Base-by-base conservation (phyloP, 163 green algal genomes). In the Chlorella variabilis region DNA sequence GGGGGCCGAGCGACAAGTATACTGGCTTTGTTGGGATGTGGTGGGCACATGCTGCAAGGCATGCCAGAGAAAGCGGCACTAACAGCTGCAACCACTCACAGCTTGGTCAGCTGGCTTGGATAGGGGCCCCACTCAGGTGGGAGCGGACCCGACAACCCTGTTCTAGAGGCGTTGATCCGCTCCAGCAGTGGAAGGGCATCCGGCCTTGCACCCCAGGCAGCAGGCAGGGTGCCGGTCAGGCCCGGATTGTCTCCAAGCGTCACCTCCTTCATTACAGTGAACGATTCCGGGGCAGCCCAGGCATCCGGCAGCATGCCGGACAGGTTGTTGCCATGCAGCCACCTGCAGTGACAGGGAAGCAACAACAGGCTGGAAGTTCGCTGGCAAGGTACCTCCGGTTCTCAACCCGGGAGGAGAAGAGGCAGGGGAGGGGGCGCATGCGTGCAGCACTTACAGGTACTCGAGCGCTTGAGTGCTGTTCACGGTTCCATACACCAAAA, bases 381-480 rank as follows among this genome's bases (percentile, higher is more conserved):
- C n/a, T n/a, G n/a, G n/a, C n/a, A n/a, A n/a, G n/a, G n/a, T n/a
- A n/a, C n/a, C n/a, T n/a, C n/a, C n/a, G n/a, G n/a, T n/a, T n/a
- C n/a, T n/a, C n/a, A n/a, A n/a, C n/a, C n/a, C n/a, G n/a, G n/a
- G n/a, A 54, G 45, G 45, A 54, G 21, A 3, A 39, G 11, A 23
- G 15, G 66, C 39, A 59, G 66, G 23, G 6, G 31, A n/a, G n/a
- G n/a, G n/a, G n/a, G n/a, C 29, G 5, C n/a, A 31, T 2, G 6
- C n/a, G 15, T n/a, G 4, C 29, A n/a, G 29, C 1, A n/a, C 77
- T 77, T 56, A 83, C 77, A 83, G 77, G 21, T 71, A 54, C 3
- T 70, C 54, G 0, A 83, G 66, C 23, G 66, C 77, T 38, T 83
- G 77, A 6, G 77, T 83, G n/a, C n/a, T n/a, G n/a, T n/a, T n/a